Evolutionary conservation across 441 rosid genomes (phyloP).

Genomic region (Omphalea diandra): DNA sequence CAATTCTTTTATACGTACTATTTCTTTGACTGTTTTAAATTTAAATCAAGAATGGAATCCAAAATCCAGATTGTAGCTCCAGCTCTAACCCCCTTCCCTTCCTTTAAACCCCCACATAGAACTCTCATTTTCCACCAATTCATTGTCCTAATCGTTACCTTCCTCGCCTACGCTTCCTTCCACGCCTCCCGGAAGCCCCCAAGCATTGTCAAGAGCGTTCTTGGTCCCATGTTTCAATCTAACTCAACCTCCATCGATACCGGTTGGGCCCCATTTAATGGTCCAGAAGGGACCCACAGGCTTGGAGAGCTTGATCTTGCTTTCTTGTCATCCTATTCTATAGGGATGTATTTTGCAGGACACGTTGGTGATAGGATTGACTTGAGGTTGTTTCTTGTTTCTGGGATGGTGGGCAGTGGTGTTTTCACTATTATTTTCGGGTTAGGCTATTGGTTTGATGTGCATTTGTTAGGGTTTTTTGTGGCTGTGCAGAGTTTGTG

Average conservation of each 20-base stretch:
- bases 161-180: slow-evolving; percentile 83
- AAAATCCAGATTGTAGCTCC: slow-evolving; percentile 43
- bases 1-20: neutral
- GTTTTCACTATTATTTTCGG: slow-evolving; percentile 64
- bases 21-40: neutral
- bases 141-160: slow-evolving; percentile 56
- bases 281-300: slow-evolving; percentile 58
- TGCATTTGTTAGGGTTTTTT: slow-evolving; percentile 59
- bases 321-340: slow-evolving; percentile 65
- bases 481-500: slow-evolving; percentile 66
- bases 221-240: too few relatives aligned
- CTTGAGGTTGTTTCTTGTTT: slow-evolving; percentile 82
- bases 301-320: slow-evolving; percentile 94
- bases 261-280: slow-evolving; percentile 88
- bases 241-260: slow-evolving; percentile 34
- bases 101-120: slow-evolving; percentile 56
- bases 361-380: slow-evolving; percentile 81
- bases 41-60: slow-evolving; percentile 38
- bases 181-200: slow-evolving; percentile 98
- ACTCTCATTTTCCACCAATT: slow-evolving; percentile 65
- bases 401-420: slow-evolving; percentile 94
- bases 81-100: slow-evolving; percentile 49
- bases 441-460: slow-evolving; percentile 75
- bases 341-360: slow-evolving; percentile 88
- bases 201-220: slow-evolving; percentile 89